phyloP scores from a whole-genome alignment of 768 basidiomycete genomes.

The Dendrothele bispora region DNA sequence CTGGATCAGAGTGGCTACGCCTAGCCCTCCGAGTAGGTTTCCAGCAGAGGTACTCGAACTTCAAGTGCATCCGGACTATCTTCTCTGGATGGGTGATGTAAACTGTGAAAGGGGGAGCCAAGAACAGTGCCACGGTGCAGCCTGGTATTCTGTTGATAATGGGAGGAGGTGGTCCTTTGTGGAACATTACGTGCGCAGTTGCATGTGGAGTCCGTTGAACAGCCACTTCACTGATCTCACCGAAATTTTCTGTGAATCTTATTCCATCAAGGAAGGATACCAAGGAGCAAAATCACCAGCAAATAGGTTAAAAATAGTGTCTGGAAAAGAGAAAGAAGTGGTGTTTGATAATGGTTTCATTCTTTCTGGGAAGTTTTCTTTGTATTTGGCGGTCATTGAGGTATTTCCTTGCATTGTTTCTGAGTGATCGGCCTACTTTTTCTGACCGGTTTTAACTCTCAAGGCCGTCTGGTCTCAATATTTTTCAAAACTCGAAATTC shows the following conservation, averaged over 20 bases:
- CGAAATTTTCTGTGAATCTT: slow-evolving; percentile 93
- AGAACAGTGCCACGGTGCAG: slow-evolving; percentile 68
- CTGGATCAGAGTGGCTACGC: slow-evolving; percentile 64
- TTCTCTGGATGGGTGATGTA: slow-evolving; percentile 86
- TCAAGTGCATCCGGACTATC: slow-evolving; percentile 79
- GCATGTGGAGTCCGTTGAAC: slow-evolving; percentile 86
- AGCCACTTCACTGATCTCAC: slow-evolving; percentile 77
- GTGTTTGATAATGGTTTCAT: slow-evolving; percentile 87
- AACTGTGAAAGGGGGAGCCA: slow-evolving; percentile 51
- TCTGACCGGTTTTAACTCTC: slow-evolving; percentile 83
- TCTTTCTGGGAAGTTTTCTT: slow-evolving; percentile 95
- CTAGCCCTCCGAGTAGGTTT: slow-evolving; percentile 78
- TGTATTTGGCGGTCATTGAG: slow-evolving; percentile 94
- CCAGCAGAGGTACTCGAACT: slow-evolving; percentile 77
- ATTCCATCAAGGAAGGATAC: slow-evolving; percentile 74
- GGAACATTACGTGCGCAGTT: slow-evolving; percentile 87
- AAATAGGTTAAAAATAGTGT: slow-evolving; percentile 65
- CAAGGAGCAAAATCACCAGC: slow-evolving; percentile 56
- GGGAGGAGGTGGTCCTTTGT: slow-evolving; percentile 75
- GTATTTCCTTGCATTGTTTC: slow-evolving; percentile 31
- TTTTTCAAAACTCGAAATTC: too few relatives aligned
- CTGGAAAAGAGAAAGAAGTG: slow-evolving; percentile 70
- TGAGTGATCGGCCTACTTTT: slow-evolving; percentile 85
- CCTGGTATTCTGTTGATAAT: slow-evolving; percentile 74
- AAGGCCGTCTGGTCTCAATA: slow-evolving; percentile 73